Evolutionary conservation across 2,329 filamentous ascomycete species (phyloP), one percentile per base, ranked within the genome.

Genomic region (Epichloe festucae): DNA sequence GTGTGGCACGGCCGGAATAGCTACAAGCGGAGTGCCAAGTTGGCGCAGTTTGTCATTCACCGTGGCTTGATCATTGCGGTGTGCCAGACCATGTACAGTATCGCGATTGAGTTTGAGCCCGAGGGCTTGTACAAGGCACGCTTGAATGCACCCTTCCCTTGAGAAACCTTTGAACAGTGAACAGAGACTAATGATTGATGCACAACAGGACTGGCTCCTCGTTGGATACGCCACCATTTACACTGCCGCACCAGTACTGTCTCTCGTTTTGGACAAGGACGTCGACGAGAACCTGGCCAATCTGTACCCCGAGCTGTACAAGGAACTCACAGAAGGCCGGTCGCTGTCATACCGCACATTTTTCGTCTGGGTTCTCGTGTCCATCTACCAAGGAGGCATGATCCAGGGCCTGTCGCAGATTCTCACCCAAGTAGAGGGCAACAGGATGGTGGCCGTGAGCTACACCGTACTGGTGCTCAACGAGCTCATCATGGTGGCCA

Each of bases 1-100:
- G 89, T 98, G 39, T 98, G 94, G 93, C 94, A 98, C 65, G 93
- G 93, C 1, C 83, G 94, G 35, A 98, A 98, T 70, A 91, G 85
- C 60, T 98, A 98, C 75, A 97, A 97, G 69, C 82, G 94, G 45
- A 89, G 83, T 53, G 93, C 93, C 31, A 98, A 98, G 70, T 79
- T 98, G 23, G 89, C 88, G 0, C 94, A 97, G 66, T 98, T 98
- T 67, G 91, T 98, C 61, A 98, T 98, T 61, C 94, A 98, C 65
- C 86, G 93, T 61, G 93, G 93, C 48, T 74, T 98, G 44, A 95
- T 98, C 62, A 95, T 98, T 62, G 85, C 82, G 50, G 89, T 97
- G 31, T 96, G 90, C 61, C 93, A 98, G 71, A 97, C 93, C 0
- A 89, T 98, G 77, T 98, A 91, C 73, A 94, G 87, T 65, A 94